Evolutionary conservation across 495 filamentous ascomycete species (phyloP).

Genomic region (Aspergillus cristatus): DNA sequence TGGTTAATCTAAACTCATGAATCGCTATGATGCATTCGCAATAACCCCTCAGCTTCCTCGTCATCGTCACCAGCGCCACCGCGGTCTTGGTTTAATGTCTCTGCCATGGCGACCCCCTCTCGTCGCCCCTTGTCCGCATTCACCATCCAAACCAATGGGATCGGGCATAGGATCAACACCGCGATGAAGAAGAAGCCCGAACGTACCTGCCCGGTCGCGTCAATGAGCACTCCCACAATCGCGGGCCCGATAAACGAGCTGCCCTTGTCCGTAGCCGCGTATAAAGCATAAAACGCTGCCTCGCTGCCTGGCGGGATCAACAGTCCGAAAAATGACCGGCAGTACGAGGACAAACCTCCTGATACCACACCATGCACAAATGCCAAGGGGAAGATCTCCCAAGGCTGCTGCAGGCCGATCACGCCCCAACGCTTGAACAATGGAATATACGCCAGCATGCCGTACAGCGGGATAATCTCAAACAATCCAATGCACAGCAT

Average conservation of each 20-base stretch:
- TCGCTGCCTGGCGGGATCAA: constrained; percentile 84
- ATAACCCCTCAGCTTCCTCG: constrained; percentile 26
- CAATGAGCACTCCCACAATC: constrained; percentile 77
- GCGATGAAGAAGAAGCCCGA: constrained; percentile 87
- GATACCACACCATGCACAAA: constrained; percentile 79
- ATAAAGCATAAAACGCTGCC: constrained; percentile 86
- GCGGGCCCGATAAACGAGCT: constrained; percentile 82
- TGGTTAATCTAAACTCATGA: background rate
- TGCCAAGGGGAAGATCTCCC: constrained; percentile 87
- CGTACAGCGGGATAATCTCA: constrained; percentile 80
- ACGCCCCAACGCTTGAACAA: constrained; percentile 62
- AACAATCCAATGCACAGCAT: constrained; percentile 74
- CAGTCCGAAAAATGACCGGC: constrained; percentile 74
- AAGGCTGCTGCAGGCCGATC: constrained; percentile 71
- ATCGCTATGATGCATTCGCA: constrained; percentile 3
- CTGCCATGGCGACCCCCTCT: constrained; percentile 59
- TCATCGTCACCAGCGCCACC: constrained; percentile 4
- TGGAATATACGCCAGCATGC: constrained; percentile 74
- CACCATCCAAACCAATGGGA: constrained; percentile 68
- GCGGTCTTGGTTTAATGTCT: constrained; percentile 38
- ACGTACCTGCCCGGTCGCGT: constrained; percentile 70
- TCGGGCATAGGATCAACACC: constrained; percentile 63
- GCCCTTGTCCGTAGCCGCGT: constrained; percentile 90
- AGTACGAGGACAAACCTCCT: constrained; percentile 76
- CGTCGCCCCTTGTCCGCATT: constrained; percentile 69